Conservation (phyloP, 768 basidiomycete genomes). For the Lactarius vividus region DNA sequence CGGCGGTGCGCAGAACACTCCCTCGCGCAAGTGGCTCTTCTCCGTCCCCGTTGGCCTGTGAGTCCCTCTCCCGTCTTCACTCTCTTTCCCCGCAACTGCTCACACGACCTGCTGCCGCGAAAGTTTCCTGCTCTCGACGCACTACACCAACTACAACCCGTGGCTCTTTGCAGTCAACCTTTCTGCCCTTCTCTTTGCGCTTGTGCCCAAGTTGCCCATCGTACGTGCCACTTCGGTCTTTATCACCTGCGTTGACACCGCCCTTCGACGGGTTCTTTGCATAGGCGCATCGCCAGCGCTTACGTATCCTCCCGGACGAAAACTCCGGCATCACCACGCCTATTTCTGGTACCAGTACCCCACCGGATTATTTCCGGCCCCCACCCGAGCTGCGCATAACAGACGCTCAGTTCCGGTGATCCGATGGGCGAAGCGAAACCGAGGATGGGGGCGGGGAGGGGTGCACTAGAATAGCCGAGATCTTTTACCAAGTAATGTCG, state of each 20-base stretch:
- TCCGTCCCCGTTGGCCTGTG: conserved; percentile 87
- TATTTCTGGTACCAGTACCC: conserved; percentile 48
- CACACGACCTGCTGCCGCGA: conserved; percentile 20
- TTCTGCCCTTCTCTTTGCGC: conserved; percentile 70
- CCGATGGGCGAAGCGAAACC: neutral
- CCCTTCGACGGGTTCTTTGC: conserved; percentile 4
- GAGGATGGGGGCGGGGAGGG: neutral
- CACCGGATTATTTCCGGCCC: conserved; percentile 29
- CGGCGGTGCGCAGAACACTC: conserved; percentile 97
- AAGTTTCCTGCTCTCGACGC: conserved; percentile 95
- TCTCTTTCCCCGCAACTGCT: conserved; percentile 10
- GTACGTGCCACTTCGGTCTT: conserved; percentile 42
- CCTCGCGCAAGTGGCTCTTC: conserved; percentile 96
- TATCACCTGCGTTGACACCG: neutral
- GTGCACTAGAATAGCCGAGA: conserved; percentile 21
- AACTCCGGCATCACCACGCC: conserved; percentile 68
- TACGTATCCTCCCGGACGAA: conserved; percentile 70
- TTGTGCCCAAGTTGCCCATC: conserved; percentile 95
- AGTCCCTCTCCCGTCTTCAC: conserved; percentile 35
- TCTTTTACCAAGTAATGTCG: conserved; percentile 25
- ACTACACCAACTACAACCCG: conserved; percentile 96
- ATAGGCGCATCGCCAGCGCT: conserved; percentile 79
- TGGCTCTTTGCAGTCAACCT: conserved; percentile 92
- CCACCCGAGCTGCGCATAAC: conserved; percentile 40
- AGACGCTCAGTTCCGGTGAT: conserved; percentile 46